A percentile compares a stretch with the other conserved stretches of the same genome.
phyloP scores from a whole-genome alignment of 2,329 filamentous ascomycete species.

The Lasiodiplodia citricola region DNA sequence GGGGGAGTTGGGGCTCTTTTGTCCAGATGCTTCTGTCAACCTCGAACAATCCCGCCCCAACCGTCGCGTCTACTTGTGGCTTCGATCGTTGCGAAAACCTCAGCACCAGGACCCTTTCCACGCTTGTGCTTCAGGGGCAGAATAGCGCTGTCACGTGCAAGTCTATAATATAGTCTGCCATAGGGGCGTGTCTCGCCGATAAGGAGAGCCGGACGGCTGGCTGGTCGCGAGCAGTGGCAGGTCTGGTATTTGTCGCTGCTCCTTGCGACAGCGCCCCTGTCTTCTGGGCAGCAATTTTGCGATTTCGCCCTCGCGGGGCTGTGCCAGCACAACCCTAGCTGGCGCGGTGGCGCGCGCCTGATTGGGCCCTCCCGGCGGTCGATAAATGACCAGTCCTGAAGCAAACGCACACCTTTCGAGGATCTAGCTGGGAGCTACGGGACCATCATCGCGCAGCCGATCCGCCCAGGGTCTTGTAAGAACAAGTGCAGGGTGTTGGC shows the following conservation, averaged over 20 bases:
- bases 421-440: neutral
- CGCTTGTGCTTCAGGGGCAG: constrained; percentile 16
- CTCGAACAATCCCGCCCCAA: neutral
- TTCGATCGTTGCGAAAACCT: neutral
- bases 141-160: constrained; percentile 21
- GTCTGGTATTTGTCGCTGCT: neutral
- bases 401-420: constrained; percentile 7
- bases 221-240: neutral
- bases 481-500: neutral
- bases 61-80: neutral
- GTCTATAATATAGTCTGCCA: constrained; percentile 1
- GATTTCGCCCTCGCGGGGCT: neutral
- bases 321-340: constrained; percentile 1
- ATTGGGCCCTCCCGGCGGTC: constrained; percentile 11
- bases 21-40: neutral
- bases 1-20: neutral
- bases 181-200: constrained; percentile 6
- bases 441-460: constrained; percentile 11
- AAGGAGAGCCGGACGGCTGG: constrained; percentile 6
- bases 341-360: constrained; percentile 8
- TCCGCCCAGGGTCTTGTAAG: neutral
- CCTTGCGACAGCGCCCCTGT: constrained; percentile 4
- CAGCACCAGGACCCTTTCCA: constrained; percentile 1
- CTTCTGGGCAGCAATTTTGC: constrained; percentile 5
- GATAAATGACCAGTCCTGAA: constrained; percentile 12